Evolutionary conservation across 257 asterid species (phyloP).

Genomic region (Solanum okadae): DNA sequence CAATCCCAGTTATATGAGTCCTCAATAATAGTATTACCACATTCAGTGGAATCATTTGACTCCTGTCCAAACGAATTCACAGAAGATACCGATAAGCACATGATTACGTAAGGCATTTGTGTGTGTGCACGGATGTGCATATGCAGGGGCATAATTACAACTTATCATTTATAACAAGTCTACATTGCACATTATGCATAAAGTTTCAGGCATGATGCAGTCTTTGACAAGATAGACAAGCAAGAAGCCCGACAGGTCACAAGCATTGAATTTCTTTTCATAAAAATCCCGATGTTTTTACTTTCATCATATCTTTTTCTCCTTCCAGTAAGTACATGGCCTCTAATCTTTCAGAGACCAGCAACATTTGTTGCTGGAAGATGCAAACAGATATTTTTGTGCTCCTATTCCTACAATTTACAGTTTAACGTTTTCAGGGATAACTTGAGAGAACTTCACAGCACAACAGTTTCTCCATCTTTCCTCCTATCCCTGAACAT

Average conservation of each 20-base stretch:
- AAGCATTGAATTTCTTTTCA: neutral
- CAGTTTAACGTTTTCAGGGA: neutral
- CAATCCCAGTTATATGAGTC: constrained; percentile 60
- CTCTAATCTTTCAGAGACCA: neutral
- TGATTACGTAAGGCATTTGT: neutral
- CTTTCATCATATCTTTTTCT: neutral
- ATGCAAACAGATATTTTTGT: neutral
- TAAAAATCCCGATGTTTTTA: neutral
- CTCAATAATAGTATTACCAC: constrained; percentile 1
- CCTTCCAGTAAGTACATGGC: neutral
- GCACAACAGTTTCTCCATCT: too few species aligned
- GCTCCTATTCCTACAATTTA: neutral
- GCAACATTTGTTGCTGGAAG: neutral
- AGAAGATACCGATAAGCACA: neutral
- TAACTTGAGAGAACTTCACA: too few species aligned
- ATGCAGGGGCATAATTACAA: neutral
- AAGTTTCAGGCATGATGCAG: neutral
- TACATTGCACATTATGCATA: neutral
- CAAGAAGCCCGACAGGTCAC: neutral
- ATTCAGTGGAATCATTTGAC: constrained; percentile 20
- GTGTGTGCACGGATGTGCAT: neutral
- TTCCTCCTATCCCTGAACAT: too few species aligned
- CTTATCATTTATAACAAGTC: neutral
- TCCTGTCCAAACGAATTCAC: constrained; percentile 27
- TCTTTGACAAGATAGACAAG: neutral